Conservation (phyloP, 768 basidiomycete species). For the Tubosaeta sp. region DNA sequence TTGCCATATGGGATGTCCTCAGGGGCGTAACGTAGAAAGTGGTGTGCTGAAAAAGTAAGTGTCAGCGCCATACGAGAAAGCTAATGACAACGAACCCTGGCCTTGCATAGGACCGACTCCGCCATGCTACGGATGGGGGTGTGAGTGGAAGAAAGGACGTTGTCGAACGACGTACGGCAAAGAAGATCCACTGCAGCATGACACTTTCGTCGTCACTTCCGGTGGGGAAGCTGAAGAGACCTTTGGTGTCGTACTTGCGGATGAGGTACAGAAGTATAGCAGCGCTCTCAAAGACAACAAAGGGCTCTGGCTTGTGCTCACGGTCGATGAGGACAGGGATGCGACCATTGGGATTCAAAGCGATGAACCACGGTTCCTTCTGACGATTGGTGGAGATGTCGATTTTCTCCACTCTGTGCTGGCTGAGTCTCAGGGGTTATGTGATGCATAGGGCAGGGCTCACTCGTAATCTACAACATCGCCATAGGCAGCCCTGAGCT, state of each 20-base stretch:
- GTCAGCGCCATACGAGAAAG: slow-evolving; percentile 5
- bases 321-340: slow-evolving; percentile 68
- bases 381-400: slow-evolving; percentile 63
- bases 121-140: slow-evolving; percentile 50
- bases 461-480: slow-evolving; percentile 47
- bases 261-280: slow-evolving; percentile 82
- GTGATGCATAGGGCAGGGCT: slow-evolving; percentile 1
- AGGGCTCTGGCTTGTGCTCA: slow-evolving; percentile 47
- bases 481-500: slow-evolving; percentile 54
- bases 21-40: slow-evolving; percentile 62
- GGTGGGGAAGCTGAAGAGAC: slow-evolving; percentile 63
- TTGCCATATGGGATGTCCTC: slow-evolving; percentile 68
- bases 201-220: slow-evolving; percentile 61
- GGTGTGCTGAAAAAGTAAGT: slow-evolving; percentile 44
- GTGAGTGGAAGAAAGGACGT: neutral
- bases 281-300: slow-evolving; percentile 69
- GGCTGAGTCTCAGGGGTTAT: neutral
- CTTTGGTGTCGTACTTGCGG: slow-evolving; percentile 77
- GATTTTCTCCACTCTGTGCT: slow-evolving; percentile 46
- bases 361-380: slow-evolving; percentile 79
- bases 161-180: slow-evolving; percentile 44
- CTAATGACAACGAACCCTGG: slow-evolving; percentile 35
- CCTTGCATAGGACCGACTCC: slow-evolving; percentile 89
- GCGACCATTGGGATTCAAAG: slow-evolving; percentile 68
- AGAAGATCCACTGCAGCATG: slow-evolving; percentile 85